Evolutionary conservation across 345 rosid species (phyloP).

Genomic region (Aquilaria sinensis): DNA sequence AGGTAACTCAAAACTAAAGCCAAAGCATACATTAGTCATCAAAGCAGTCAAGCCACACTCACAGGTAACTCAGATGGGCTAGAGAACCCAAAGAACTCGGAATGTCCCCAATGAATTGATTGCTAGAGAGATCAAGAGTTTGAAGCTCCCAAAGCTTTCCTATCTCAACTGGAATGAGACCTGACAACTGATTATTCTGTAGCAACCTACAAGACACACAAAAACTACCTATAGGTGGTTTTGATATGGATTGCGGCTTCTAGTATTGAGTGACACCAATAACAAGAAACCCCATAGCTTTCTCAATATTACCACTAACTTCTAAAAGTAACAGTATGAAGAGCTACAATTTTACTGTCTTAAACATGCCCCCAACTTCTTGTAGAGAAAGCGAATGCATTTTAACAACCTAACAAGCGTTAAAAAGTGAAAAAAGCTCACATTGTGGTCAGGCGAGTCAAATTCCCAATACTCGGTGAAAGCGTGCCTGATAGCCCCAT

Average conservation of each 20-base stretch:
- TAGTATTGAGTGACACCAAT: too few relatives aligned
- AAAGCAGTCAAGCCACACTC: conserved; percentile 37
- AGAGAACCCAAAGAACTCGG: conserved; percentile 80
- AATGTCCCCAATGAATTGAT: conserved; percentile 62
- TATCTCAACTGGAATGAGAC: conserved; percentile 16
- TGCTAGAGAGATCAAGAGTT: conserved; percentile 81
- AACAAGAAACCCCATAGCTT: too few relatives aligned
- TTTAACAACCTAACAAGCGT: too few relatives aligned
- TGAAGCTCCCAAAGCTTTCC: conserved; percentile 16
- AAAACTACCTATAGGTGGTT: not conserved
- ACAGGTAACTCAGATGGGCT: conserved; percentile 76
- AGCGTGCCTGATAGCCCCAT: conserved; percentile 66
- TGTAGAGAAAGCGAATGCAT: too few relatives aligned
- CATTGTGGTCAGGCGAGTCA: conserved; percentile 73
- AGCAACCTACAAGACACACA: conserved; percentile 8
- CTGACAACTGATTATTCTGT: conserved; percentile 16
- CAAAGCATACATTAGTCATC: conserved; percentile 5
- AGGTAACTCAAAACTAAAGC: conserved; percentile 1
- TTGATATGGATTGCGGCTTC: too few relatives aligned
- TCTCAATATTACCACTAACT: too few relatives aligned
- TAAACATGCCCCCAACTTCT: too few relatives aligned
- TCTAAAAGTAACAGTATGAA: too few relatives aligned
- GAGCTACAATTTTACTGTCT: too few relatives aligned
- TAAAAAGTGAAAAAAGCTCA: conserved; percentile 18
- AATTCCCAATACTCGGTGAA: conserved; percentile 69